Evolutionary conservation across 495 filamentous ascomycete genomes (phyloP), one percentile per base, ranked within the genome.

Genomic region (Aspergillus egyptiacus): DNA sequence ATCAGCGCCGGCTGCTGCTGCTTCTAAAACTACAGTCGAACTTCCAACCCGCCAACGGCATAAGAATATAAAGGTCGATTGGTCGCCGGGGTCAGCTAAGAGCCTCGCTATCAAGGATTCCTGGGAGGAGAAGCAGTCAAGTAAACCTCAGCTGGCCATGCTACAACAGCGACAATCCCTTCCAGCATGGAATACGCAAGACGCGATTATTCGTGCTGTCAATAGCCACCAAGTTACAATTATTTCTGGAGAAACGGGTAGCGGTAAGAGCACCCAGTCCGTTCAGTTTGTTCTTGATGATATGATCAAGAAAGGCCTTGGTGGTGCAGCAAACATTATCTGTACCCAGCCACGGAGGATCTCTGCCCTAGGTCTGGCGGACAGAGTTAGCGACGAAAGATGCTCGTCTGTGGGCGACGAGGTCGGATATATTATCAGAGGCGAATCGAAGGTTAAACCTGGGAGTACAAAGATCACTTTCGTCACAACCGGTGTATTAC

Each of bases 281-380:
- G 93, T 96, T 3, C 93, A 98, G 63, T 98, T 97, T 64, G 74
- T 98, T 18, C 73, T 98, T 6, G 93, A 98, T 57, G 89, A 96
- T 57, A 73, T 98, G 59, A 95, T 96, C 57, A 68, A 80, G 54
- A 76, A 78, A 19, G 75, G 81, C 11, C 71, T 93, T 11, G 93
- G 93, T 7, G 78, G 75, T 4, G 74, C 75, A 13, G 86, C 87
- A n/a, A 96, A 91, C 53, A 95, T 98, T 36, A 81, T 98, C 49
- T 96, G 93, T 58, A 97, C 93, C 1, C 93, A 98, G 63, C 93
- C 93, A 3, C 81, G 93, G 31, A 79, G 93, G 57, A 98, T 98
- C 48, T 96, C 91, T 15, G 94, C 94, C 3, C 73, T 98, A 3
- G 89, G 93, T 22, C 76, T 98, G 47, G 93, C 93, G 5, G 93